Conservation (phyloP, 179 eudicot species). For the Corrigiola litoralis region DNA sequence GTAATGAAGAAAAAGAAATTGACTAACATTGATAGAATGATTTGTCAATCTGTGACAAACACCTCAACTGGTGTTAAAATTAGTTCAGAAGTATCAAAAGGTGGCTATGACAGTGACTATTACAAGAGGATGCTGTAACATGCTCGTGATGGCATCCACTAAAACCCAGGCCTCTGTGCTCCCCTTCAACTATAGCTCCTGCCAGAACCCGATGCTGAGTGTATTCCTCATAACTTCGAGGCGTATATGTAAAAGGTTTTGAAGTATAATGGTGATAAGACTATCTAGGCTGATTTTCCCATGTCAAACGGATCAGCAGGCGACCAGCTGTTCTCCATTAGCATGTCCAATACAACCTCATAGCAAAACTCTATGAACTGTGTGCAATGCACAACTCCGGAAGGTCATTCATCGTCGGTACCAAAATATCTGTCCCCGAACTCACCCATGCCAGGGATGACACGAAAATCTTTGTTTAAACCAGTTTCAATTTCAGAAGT, state of each 20-base stretch:
- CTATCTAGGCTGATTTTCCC: slow-evolving; percentile 13
- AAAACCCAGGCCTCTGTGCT: slow-evolving; percentile 2
- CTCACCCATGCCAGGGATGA: slow-evolving; percentile 95
- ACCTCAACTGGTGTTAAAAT: slow-evolving; percentile 20
- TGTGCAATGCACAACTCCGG: too few relatives aligned
- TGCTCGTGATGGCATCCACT: background rate
- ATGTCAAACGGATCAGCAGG: background rate
- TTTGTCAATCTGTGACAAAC: slow-evolving; percentile 17
- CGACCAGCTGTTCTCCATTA: background rate
- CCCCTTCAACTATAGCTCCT: slow-evolving; percentile 6
- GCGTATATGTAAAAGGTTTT: slow-evolving; percentile 20
- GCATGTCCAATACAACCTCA: too few relatives aligned
- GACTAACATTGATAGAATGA: slow-evolving; percentile 1
- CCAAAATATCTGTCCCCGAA: slow-evolving; percentile 96
- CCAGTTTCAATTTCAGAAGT: slow-evolving; percentile 93
- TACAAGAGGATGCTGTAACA: slow-evolving; percentile 18
- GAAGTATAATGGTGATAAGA: slow-evolving; percentile 12
- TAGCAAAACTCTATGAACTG: too few relatives aligned
- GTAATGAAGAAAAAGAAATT: background rate
- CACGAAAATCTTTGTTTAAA: slow-evolving; percentile 81
- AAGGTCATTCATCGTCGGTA: slow-evolving; percentile 69
- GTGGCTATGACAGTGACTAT: slow-evolving; percentile 18
- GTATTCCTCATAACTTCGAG: slow-evolving; percentile 9
- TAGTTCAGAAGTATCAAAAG: slow-evolving; percentile 14
- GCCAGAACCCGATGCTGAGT: slow-evolving; percentile 1